Base-by-base conservation (phyloP, 1,284 basidiomycete genomes). In the Laetiporus sulphureus region DNA sequence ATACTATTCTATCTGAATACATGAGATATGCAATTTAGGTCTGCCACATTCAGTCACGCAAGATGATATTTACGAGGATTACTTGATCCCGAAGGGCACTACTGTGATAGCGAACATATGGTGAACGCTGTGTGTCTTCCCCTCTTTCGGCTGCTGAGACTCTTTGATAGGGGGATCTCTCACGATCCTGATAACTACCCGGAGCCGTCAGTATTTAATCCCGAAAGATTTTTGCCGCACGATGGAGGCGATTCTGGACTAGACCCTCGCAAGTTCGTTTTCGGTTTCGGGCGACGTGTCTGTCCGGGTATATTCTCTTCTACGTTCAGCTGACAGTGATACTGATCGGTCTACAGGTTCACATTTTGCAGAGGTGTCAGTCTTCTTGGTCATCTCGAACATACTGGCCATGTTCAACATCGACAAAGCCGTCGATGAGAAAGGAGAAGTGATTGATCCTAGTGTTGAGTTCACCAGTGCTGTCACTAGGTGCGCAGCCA, bases 91-190 rank as follows among this genome's bases (percentile, higher is more conserved):
- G 27, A 58, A 60, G 44, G 66, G 68, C 20, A 60, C 68, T 10
- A 72, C 64, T 19, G 60, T 77, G 5, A 53, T 74, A 32, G 63
- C 68, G 11, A 76, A 75, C 48, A 66, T 73, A 38, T 72, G 66
- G 73, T 73, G 10, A 21, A 42, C 27, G 8, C 20, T 32, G 32
- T 6, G 10, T 11, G 10, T 11, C 32, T 12, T 32, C 10, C 16
- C 7, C 32, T 8, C 7, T 15, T 6, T 7, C 16, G 8, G 16
- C 7, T 12, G 15, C 7, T 11, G 7, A 32, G 10, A 7, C 32
- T 10, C 16, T 8, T 32, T 7, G 16, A 32, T 15, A 41, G 39
- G 39, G 39, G 32, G 2, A 25, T 41, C 21, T 23, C 25, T 15
- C 39, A 21, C 32, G 49, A 55, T 40, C 34, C 45, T n/a, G 41